phyloP scores from a whole-genome alignment of 768 basidiomycete species.

The Lentinula sp. region DNA sequence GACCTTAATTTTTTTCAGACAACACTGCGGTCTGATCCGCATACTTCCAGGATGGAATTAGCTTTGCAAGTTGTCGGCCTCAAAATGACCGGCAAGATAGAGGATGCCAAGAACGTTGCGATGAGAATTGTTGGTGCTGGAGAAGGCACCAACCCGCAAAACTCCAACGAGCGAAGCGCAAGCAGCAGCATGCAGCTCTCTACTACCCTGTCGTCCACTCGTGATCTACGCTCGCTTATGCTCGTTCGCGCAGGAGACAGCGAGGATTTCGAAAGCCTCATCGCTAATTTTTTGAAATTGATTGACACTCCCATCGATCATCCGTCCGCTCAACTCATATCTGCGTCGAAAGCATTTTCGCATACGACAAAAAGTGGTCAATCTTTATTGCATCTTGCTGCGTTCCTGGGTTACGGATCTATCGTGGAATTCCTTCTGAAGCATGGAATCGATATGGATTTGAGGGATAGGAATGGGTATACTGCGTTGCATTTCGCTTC shows the following conservation, averaged over 20 bases:
- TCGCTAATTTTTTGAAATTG: slow-evolving; percentile 76
- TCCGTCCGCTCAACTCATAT: slow-evolving; percentile 30
- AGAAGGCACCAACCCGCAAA: slow-evolving; percentile 38
- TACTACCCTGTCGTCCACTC: slow-evolving; percentile 25
- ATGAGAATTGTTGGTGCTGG: slow-evolving; percentile 84
- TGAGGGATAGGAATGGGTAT: slow-evolving; percentile 83
- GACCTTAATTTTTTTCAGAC: slow-evolving; percentile 5
- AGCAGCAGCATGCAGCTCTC: slow-evolving; percentile 39
- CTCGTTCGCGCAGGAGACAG: slow-evolving; percentile 47
- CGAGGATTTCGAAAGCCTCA: slow-evolving; percentile 65
- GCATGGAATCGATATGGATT: slow-evolving; percentile 73
- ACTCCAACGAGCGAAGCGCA: slow-evolving; percentile 20
- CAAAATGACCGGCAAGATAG: slow-evolving; percentile 94
- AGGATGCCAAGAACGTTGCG: slow-evolving; percentile 89
- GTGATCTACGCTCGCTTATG: slow-evolving; percentile 53
- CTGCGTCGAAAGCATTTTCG: slow-evolving; percentile 57
- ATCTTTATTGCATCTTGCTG: slow-evolving; percentile 83
- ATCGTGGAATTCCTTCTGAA: slow-evolving; percentile 68
- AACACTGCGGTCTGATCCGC: slow-evolving; percentile 2
- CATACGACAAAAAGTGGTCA: slow-evolving; percentile 69
- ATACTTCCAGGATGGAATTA: slow-evolving; percentile 75
- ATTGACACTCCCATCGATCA: slow-evolving; percentile 59
- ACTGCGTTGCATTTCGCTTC: slow-evolving; percentile 88
- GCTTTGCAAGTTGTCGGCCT: slow-evolving; percentile 92
- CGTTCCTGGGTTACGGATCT: slow-evolving; percentile 68